Evolutionary conservation across 352 stramenopile genomes (phyloP), one percentile per base, ranked within the genome.

Genomic region (Globisporangium yorkense): DNA sequence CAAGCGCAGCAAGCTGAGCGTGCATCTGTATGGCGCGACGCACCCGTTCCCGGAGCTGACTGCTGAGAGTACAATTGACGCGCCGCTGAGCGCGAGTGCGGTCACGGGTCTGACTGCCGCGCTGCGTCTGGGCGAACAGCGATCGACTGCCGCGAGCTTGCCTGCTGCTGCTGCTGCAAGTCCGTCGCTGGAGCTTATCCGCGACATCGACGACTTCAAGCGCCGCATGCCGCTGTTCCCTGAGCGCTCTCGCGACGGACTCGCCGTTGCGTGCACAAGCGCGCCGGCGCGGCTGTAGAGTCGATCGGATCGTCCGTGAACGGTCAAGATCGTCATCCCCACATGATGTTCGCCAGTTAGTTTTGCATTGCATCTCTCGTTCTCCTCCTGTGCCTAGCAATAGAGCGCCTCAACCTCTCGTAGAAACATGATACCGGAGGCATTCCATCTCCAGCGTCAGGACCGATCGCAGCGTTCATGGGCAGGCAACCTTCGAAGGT

Each of bases 221-320:
- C 71, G 70, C 7, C 65, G 66, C 33, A 88, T 89, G 77, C 70
- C 73, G 31, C 62, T 91, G 6, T 91, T 89, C 60, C 79, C 77
- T 0, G 79, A 89, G 56, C 73, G 79, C 45, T 53, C 61, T 5
- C 62, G 61, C 44, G 66, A 53, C 31, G 61, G 62, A 5, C 54
- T 57, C 46, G 24, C 53, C 7, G 37, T 24, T 12, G 43, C 39
- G 24, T 21, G 39, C 10, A 24, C 56, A 7, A 2, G 12, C 8
- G 24, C 46, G 13, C 21, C 46, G 15, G 46, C 48, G 20, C 46
- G 27, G 51, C 37, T 46, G 24, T 56, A 56, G 51, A 29, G 10
- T 24, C 9, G 43, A 20, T 9, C 10, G 41, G 41, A 8, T 6
- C 6, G 2, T 16, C 12, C 9, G 18, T 2, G 20, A 3, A 12